phyloP scores from a whole-genome alignment of 495 filamentous ascomycete species.

The Baudoinia panamericana region DNA sequence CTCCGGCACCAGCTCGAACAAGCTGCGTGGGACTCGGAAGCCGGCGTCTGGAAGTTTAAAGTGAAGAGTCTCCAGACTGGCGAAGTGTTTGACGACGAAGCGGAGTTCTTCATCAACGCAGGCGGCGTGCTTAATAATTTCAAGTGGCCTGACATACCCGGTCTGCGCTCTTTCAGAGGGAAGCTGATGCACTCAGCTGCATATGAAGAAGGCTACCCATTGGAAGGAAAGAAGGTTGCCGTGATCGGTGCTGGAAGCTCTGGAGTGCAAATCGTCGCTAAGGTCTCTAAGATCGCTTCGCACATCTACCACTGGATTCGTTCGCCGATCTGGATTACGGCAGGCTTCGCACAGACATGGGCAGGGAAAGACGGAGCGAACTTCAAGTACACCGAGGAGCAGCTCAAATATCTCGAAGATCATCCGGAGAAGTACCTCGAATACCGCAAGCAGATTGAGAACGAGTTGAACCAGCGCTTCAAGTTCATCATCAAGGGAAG shows the following conservation, averaged over 20 bases:
- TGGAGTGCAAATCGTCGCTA: constrained; percentile 30
- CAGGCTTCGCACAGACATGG: constrained; percentile 30
- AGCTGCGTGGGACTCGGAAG: constrained; percentile 25
- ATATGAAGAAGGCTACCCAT: constrained; percentile 27
- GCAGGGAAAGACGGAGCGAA: constrained; percentile 29
- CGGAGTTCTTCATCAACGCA: constrained; percentile 31
- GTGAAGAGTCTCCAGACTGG: constrained; percentile 23
- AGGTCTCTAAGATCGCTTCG: constrained; percentile 24
- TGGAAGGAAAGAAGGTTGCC: constrained; percentile 29
- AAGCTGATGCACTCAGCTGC: constrained; percentile 32
- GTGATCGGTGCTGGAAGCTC: constrained; percentile 28
- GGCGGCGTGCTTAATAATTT: constrained; percentile 32
- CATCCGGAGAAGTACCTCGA: constrained; percentile 30
- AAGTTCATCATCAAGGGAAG: constrained; percentile 33
- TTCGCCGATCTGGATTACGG: constrained; percentile 30
- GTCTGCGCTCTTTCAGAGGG: constrained; percentile 26
- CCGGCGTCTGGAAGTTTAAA: constrained; percentile 26
- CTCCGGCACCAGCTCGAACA: constrained; percentile 26
- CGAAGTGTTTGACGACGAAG: constrained; percentile 26
- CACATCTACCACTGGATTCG: constrained; percentile 29
- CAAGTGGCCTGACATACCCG: constrained; percentile 29
- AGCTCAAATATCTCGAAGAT: constrained; percentile 23
- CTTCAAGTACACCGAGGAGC: constrained; percentile 28
- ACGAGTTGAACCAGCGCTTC: constrained; percentile 34
- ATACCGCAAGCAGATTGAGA: constrained; percentile 33